Percentiles rank a stretch among this genome's conserved stretches.
phyloP scores from a whole-genome alignment of 768 basidiomycete species.

The Boletus rubroflammeus region DNA sequence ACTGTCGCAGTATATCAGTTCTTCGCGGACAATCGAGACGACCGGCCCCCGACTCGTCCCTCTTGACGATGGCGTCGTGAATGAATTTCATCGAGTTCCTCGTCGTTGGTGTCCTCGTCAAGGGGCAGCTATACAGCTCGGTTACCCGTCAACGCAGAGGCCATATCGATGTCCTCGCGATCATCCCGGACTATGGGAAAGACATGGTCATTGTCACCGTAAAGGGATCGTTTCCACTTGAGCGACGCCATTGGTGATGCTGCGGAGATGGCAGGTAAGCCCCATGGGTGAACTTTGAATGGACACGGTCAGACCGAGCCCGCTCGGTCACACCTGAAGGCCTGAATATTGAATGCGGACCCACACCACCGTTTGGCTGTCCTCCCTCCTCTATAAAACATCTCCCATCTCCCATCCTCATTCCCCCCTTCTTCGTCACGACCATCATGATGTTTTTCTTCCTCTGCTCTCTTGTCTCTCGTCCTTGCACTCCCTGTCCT shows the following conservation, averaged over 20 bases:
- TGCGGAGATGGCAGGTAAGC: constrained; percentile 5
- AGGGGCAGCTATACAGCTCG: not conserved
- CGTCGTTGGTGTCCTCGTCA: constrained; percentile 33
- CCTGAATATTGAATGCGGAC: not conserved
- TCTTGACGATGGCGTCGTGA: constrained; percentile 62
- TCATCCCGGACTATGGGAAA: constrained; percentile 2
- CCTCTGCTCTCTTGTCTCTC: constrained; percentile 25
- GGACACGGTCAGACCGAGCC: not conserved
- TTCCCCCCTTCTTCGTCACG: constrained; percentile 8
- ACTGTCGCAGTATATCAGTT: constrained; percentile 10
- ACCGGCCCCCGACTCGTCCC: constrained; percentile 37
- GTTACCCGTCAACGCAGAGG: constrained; percentile 47
- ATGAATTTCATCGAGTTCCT: constrained; percentile 64
- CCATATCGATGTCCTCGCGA: constrained; percentile 58
- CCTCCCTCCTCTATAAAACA: constrained; percentile 13
- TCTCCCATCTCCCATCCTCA: not conserved
- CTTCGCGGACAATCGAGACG: constrained; percentile 7
- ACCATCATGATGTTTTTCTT: constrained; percentile 20
- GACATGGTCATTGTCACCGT: not conserved
- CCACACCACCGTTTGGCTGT: not conserved
- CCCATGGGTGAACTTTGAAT: not conserved
- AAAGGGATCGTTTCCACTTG: constrained; percentile 29
- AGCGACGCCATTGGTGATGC: constrained; percentile 25
- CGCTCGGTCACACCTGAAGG: not conserved
- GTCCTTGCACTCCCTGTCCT: constrained; percentile 30